Conservation (phyloP, 1,139 yeast genomes). For the Lodderomyces oxycetoniae region DNA sequence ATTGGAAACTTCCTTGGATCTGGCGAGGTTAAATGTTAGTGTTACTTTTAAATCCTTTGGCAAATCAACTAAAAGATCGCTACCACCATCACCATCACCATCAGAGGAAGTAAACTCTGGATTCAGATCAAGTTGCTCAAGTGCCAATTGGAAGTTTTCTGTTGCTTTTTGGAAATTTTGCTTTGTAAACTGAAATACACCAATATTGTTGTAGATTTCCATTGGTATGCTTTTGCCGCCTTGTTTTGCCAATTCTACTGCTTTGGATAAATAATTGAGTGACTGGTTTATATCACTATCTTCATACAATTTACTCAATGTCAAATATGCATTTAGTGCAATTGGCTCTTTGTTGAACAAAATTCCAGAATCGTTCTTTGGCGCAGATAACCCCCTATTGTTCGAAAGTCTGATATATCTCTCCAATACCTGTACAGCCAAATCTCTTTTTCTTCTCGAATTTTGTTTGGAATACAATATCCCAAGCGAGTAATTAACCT, state of each 20-base stretch:
- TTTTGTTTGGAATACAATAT: slow-evolving; percentile 57
- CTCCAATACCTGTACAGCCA: slow-evolving; percentile 66
- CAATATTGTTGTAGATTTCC: slow-evolving; percentile 76
- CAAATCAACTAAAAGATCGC: slow-evolving; percentile 24
- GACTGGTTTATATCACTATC: slow-evolving; percentile 55
- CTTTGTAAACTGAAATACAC: slow-evolving; percentile 72
- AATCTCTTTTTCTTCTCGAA: slow-evolving; percentile 32
- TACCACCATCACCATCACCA: too few relatives aligned
- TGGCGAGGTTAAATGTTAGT: slow-evolving; percentile 57
- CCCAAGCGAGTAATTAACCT: slow-evolving; percentile 74
- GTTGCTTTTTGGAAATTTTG: slow-evolving; percentile 47
- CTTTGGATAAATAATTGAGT: slow-evolving; percentile 51
- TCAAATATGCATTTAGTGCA: slow-evolving; percentile 62
- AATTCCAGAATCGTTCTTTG: slow-evolving; percentile 22
- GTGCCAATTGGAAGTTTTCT: slow-evolving; percentile 47
- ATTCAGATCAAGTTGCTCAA: slow-evolving; percentile 18
- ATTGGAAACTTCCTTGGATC: slow-evolving; percentile 51
- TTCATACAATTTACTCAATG: slow-evolving; percentile 67
- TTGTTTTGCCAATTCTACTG: slow-evolving; percentile 48
- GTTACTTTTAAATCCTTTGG: slow-evolving; percentile 40
- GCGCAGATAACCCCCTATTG: slow-evolving; percentile 34
- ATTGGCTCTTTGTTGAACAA: slow-evolving; percentile 54
- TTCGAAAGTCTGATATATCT: slow-evolving; percentile 62
- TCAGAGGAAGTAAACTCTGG: slow-evolving; percentile 21
- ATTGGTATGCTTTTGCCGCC: slow-evolving; percentile 51